Base-by-base conservation (phyloP, 2,329 filamentous ascomycete species). In the Leptographium radiaticola region DNA sequence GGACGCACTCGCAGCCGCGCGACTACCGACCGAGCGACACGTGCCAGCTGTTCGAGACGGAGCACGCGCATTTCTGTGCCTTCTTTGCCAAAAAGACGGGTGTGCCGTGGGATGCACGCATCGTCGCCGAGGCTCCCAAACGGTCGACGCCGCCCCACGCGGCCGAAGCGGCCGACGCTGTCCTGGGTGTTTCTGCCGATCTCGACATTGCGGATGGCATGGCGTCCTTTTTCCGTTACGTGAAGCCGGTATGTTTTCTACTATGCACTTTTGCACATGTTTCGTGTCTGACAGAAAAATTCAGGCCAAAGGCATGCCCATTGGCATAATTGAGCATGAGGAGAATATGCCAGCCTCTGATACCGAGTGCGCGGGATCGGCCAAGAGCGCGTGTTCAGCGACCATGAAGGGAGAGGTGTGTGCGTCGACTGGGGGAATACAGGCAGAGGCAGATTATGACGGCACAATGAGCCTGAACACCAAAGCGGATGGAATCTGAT, bases 11-110 rank as follows among this genome's bases (percentile, higher is more conserved):
- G 7, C 63, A 67, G 18, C 63, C 70, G 8, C 64, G 60, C 4
- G 68, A 68, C 39, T 60, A 71, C 55, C 67, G 70, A 0, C 68
- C 71, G 0, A 73, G 68, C 58, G 55, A 64, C 3, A 66, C 66
- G 3, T 64, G 70, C 0, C 65, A 68, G 1, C 58, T 63, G 3
- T 75, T 77, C 62, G 51, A 62, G 2, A 52, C 56, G 2, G 78
- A 81, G 31, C 71, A 79, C 55, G 57, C 58, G 0, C 66, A 68
- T 0, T 86, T 87, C 63, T 70, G 70, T 55, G 59, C 65, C 0
- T 80, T 83, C 59, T 87, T 87, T 62, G 64, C 63, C 12, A 67
- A 69, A 9, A 79, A 80, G 63, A 81, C 81, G 0, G 77, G 77
- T 0, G 68, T 80, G 11, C 63, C 69, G 2, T 87, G 83, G 84